Percentiles rank a stretch among this genome's conserved stretches.
Conservation (phyloP, 305 asterid species). For the Fraxinus platypoda region DNA sequence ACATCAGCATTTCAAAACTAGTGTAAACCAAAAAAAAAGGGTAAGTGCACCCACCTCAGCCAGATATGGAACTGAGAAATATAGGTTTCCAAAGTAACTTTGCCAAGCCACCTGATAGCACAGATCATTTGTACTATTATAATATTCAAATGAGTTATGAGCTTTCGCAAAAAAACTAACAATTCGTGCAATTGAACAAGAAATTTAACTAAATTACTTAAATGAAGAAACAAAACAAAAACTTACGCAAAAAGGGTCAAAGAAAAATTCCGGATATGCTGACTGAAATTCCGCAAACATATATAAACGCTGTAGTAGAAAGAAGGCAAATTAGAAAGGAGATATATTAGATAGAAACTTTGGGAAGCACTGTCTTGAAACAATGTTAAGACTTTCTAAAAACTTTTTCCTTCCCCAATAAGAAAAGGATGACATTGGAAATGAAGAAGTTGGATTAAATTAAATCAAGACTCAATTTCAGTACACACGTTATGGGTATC, state of each 20-base stretch:
- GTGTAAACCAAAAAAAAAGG: background rate
- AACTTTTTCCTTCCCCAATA: background rate
- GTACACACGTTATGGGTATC: conserved; percentile 52
- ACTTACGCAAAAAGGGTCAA: conserved; percentile 56
- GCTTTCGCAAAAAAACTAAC: conserved; percentile 12
- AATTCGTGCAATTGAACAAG: background rate
- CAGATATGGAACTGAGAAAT: conserved; percentile 97
- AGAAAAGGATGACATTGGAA: background rate
- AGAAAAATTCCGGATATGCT: conserved; percentile 42
- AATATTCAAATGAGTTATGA: background rate
- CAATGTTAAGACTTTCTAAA: background rate
- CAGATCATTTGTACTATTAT: conserved; percentile 30
- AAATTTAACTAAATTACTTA: background rate
- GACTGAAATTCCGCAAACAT: conserved; percentile 48
- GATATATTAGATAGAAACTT: background rate
- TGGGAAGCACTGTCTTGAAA: background rate
- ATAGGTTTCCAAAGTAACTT: conserved; percentile 85
- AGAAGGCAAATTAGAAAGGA: conserved; percentile 7
- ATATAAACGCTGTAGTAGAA: conserved; percentile 40
- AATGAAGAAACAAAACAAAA: conserved; percentile 9
- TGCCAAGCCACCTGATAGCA: conserved; percentile 84
- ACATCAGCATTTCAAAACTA: background rate
- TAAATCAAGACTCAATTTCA: background rate
- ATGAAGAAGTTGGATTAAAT: background rate
- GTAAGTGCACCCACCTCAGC: conserved; percentile 59